Evolutionary conservation across 2,329 filamentous ascomycete genomes (phyloP), one percentile per base, ranked within the genome.

Genomic region (Arthrobotrys sinensis): DNA sequence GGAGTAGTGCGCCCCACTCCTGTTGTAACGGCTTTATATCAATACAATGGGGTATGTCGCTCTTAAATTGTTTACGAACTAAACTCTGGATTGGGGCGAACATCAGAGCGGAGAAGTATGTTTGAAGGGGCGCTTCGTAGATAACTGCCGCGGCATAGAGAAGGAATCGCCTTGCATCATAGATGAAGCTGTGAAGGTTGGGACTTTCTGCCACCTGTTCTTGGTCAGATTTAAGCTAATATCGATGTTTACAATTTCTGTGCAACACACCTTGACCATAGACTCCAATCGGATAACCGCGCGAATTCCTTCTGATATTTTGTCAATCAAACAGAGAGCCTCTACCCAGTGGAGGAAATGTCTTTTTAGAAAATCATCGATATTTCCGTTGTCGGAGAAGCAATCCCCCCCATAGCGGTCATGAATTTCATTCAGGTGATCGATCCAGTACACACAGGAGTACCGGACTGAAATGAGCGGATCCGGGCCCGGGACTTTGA

Each of bases 371-470:
- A 69, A 69, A n/a, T 4, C 3, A 11, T 38, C 36, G 19, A 60
- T 36, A 2, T 2, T 12, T 10, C 40, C 36, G 8, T 50, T n/a
- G 14, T 60, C 21, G 11, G 2, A 4, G 5, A 34, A 14, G 14
- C 3, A 4, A 10, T 38, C 28, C 7, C 4, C 6, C 14, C n/a
- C 7, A 8, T 43, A 4, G 36, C n/a, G 6, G 11, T 16, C 6
- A 40, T 52, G 21, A 19, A 55, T 62, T 3, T 82, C 40, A 11
- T 36, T 19, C 6, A 85, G 66, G 80, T 86, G 84, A 16, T 84
- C 80, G 40, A 83, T 64, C 84, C 84, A 86, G 67, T 84, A 83
- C 0, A 83, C 32, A 68, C 83, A 85, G 5, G 82, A 80, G 67
- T 86, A 86, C 6, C 80, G 64, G 40, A 82, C 62, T 16, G 75